Evolutionary conservation across 257 asterid genomes (phyloP), one percentile per base, ranked within the genome.

Genomic region (Rauvolfia tetraphylla): DNA sequence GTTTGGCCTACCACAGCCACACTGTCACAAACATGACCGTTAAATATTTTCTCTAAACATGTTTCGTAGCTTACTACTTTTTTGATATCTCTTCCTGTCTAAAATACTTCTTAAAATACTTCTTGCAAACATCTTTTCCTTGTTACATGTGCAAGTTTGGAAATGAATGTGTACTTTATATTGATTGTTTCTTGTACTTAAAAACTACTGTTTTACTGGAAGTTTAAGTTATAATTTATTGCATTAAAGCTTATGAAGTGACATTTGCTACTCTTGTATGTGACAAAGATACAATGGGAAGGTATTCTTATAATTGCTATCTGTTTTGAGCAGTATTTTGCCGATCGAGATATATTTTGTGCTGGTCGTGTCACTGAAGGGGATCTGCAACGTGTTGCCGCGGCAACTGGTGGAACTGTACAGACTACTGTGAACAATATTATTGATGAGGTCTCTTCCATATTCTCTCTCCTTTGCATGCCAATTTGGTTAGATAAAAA

Each of bases 341-440:
- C 98, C 57, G 98, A 93, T 75, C 93, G 97, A 71, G 98, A 93
- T 85, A 86, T 93, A 63, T 93, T 93, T 80, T 93, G 97, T 83
- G 98, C 97, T 75, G 98, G 98, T 75, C 98, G 97, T 81, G 98
- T 93, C 31, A 78, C 93, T 79, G 97, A 93, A 82, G 97, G 91
- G 83, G 98, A 93, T 85, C 79, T 93, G 81, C 86, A 86, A 62
- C 84, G 98, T 76, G 97, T 93, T 81, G 98, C 97, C 1, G 97
- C 97, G 56, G 97, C 98, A 66, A 81, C 92, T 68, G 96, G 97
- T 81, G 98, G 97, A 80, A 85, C 96, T 62, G 87, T 91, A 63
- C 98, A 93, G 88, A 93, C 98, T 77, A 90, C 96, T 68, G 98
- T 93, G 79, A 91, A 93, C 82, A 93, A 93, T 78, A 36, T 93